Base-by-base conservation (phyloP, 2,329 filamentous ascomycete species). In the Pseudogymnoascus sp. region DNA sequence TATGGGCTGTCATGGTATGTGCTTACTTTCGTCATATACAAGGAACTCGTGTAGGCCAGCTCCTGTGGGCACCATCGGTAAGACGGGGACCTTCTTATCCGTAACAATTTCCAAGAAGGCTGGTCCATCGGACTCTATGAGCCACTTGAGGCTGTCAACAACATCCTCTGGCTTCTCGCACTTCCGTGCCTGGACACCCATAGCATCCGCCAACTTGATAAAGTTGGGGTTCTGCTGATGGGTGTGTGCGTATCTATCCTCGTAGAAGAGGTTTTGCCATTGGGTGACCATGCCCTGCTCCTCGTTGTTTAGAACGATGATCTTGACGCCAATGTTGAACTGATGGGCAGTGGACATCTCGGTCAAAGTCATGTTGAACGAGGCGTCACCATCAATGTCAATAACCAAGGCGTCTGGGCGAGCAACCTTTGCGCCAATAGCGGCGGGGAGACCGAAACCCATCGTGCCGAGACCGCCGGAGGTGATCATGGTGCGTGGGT, bases 231-330 rank as follows among this genome's bases (percentile, higher is more conserved):
- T 97, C 71, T 83, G 81, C 76, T 96, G 92, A 74, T 97, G 92
- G 0, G 92, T 96, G 73, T 96, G 92, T 34, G 90, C 82, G 68
- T 85, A 97, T 67, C 92, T 85, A 71, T 96, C 91, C 74, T 96
- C 88, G 77, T 95, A 97, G 77, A 97, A 97, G 65, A 97, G 84
- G 68, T 90, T 92, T 76, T 97, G 92, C 92, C 92, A 97, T 77
- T 96, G 92, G 1, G 92, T 96, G 41, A 97, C 92, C 92, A 97
- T 97, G 59, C 92, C 92, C 76, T 96, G 92, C 75, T 97, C 91
- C 74, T 95, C 91, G 74, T 96, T 99, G 80, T 97, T 97, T 60
- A 99, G 75, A 23, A 97, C 80, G 67, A 97, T 90, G 62, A 97
- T 82, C 82, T 97, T 97, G 74, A 95, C 86, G 65, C 89, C 92